Evolutionary conservation across 2,329 filamentous ascomycete genomes (phyloP).

Genomic region (Monilinia vaccinii-corymbosi): DNA sequence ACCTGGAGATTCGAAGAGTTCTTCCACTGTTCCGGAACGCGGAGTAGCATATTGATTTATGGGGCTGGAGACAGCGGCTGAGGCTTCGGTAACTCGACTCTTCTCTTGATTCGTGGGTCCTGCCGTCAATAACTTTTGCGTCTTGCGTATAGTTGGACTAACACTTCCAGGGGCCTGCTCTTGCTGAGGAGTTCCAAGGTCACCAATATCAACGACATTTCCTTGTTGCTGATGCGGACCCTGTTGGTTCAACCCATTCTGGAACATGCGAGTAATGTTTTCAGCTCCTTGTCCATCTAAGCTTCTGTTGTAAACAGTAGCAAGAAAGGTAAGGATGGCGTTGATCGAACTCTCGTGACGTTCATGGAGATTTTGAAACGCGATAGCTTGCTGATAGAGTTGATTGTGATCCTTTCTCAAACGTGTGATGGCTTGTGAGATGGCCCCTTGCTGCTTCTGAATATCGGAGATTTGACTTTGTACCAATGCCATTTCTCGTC

Average conservation of each 20-base stretch:
- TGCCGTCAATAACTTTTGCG: slow-evolving; percentile 29
- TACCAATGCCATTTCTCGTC: slow-evolving; percentile 69
- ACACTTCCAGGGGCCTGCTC: slow-evolving; percentile 17
- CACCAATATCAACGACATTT: slow-evolving; percentile 52
- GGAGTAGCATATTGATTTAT: slow-evolving; percentile 24
- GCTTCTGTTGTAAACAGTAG: slow-evolving; percentile 91
- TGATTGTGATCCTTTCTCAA: slow-evolving; percentile 80
- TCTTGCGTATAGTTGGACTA: slow-evolving; percentile 24
- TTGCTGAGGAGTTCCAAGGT: slow-evolving; percentile 34
- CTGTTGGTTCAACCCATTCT: slow-evolving; percentile 58
- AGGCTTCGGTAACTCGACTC: slow-evolving; percentile 10
- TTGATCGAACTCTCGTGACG: slow-evolving; percentile 99
- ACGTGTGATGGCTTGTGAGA: slow-evolving; percentile 71
- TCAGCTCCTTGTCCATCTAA: slow-evolving; percentile 74
- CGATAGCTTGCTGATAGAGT: slow-evolving; percentile 76
- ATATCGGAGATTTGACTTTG: slow-evolving; percentile 74
- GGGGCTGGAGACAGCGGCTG: slow-evolving; percentile 25
- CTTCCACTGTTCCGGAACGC: slow-evolving; percentile 48
- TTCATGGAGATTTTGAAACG: slow-evolving; percentile 85
- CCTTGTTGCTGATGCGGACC: slow-evolving; percentile 41
- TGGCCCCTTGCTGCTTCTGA: slow-evolving; percentile 77
- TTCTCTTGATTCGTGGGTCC: slow-evolving; percentile 16
- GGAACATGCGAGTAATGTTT: slow-evolving; percentile 78
- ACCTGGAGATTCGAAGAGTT: slow-evolving; percentile 44
- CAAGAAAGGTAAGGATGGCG: slow-evolving; percentile 93